Conservation (phyloP, 495 filamentous ascomycete genomes). For the Bombardia bombarda region DNA sequence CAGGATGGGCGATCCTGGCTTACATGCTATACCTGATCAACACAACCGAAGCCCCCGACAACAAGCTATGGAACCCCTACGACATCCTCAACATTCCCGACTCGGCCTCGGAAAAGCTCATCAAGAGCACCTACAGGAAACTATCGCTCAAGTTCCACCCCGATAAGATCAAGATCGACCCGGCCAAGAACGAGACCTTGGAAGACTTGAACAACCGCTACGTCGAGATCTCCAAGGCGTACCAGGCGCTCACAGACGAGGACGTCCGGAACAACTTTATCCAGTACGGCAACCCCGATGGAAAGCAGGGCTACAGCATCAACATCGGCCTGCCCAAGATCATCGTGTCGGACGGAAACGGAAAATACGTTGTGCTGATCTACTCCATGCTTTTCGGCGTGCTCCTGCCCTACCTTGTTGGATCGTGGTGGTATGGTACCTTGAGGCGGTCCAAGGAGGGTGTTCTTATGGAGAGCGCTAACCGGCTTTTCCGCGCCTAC, state of each 20-base stretch:
- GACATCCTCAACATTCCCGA: constrained; percentile 80
- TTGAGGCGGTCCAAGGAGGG: constrained; percentile 86
- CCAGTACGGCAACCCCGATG: constrained; percentile 92
- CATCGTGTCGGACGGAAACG: constrained; percentile 86
- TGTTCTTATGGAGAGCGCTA: constrained; percentile 83
- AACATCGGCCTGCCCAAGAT: constrained; percentile 93
- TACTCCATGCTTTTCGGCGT: constrained; percentile 84
- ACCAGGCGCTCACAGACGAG: constrained; percentile 94
- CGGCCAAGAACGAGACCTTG: constrained; percentile 78
- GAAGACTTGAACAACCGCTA: constrained; percentile 80
- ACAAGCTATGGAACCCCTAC: constrained; percentile 94
- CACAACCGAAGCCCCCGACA: constrained; percentile 60
- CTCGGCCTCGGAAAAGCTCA: constrained; percentile 79
- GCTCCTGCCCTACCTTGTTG: constrained; percentile 84
- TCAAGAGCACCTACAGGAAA: constrained; percentile 80
- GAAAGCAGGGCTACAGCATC: constrained; percentile 96
- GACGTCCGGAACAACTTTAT: constrained; percentile 94
- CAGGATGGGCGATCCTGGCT: constrained; percentile 78
- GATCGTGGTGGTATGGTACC: constrained; percentile 97
- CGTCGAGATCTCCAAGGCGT: constrained; percentile 92
- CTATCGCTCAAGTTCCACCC: constrained; percentile 85
- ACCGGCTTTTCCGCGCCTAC: constrained; percentile 88
- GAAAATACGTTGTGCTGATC: constrained; percentile 87
- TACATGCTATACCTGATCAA: constrained; percentile 89
- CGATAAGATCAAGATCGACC: constrained; percentile 79